Evolutionary conservation across 169 alveolate species (phyloP).

Genomic region (Eimeria nieschulzi): DNA sequence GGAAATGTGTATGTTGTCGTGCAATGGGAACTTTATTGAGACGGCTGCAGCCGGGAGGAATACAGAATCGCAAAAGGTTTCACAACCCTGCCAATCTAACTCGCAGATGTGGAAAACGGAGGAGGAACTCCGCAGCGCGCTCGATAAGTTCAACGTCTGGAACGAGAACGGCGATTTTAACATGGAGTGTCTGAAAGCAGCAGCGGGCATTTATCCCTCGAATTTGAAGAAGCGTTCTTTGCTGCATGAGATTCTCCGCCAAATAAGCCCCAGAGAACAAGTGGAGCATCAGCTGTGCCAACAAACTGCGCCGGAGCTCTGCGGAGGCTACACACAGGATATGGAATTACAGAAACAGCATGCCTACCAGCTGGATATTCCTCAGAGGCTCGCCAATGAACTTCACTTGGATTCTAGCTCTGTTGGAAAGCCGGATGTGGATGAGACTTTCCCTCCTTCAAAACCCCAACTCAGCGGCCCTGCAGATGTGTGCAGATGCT

Average conservation of each 20-base stretch:
- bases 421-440: neutral
- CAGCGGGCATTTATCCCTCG: conserved; percentile 20
- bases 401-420: neutral
- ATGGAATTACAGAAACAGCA: too few species aligned
- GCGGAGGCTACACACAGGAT: too few species aligned
- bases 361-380: neutral
- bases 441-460: neutral
- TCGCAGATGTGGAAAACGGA: neutral
- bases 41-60: neutral
- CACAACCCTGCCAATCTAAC: neutral
- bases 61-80: neutral
- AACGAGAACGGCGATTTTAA: conserved; percentile 50
- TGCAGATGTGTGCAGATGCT: neutral
- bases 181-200: conserved; percentile 21
- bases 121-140: conserved; percentile 1
- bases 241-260: conserved; percentile 36
- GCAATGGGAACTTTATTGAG: neutral
- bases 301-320: neutral
- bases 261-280: neutral
- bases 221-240: neutral
- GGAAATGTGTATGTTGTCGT: conserved; percentile 3
- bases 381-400: conserved; percentile 12
- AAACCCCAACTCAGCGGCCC: conserved; percentile 9
- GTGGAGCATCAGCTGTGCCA: neutral
- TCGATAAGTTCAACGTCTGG: conserved; percentile 26